Conservation (phyloP, 345 rosid species). For the Conringia planisiliqua region DNA sequence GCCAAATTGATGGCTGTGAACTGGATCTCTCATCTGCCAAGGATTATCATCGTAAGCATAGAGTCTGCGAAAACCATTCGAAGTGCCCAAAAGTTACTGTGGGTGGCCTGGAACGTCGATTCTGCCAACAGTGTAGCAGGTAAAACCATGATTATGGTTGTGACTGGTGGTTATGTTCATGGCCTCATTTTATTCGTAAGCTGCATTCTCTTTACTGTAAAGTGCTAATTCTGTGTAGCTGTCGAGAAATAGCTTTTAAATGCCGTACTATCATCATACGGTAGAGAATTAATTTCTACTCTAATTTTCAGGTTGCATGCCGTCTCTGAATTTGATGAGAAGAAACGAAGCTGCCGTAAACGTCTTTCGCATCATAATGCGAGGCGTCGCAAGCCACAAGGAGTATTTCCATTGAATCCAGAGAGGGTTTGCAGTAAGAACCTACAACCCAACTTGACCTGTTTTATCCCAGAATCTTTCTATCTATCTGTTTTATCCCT, state of each 20-base stretch:
- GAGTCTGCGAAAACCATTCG: constrained; percentile 77
- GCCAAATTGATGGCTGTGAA: constrained; percentile 79
- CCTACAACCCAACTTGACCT: not conserved
- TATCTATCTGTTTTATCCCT: not conserved
- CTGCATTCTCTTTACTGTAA: constrained; percentile 6
- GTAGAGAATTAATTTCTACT: constrained; percentile 1
- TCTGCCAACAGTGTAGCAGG: constrained; percentile 97
- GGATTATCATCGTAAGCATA: constrained; percentile 78
- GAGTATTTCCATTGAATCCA: constrained; percentile 45
- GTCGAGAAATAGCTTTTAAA: not conserved
- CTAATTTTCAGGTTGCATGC: constrained; percentile 66
- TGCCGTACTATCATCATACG: not conserved
- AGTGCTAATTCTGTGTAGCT: not conserved
- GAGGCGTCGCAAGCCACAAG: constrained; percentile 91
- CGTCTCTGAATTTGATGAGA: constrained; percentile 81
- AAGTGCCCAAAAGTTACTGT: constrained; percentile 67
- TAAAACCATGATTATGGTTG: constrained; percentile 26
- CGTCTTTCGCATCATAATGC: constrained; percentile 97
- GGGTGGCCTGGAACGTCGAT: constrained; percentile 68
- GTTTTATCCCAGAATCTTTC: constrained; percentile 32
- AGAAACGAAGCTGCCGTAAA: constrained; percentile 91
- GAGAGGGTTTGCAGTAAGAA: constrained; percentile 37
- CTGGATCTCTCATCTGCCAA: constrained; percentile 56
- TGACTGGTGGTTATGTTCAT: not conserved
- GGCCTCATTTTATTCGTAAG: not conserved